Evolutionary conservation across 768 basidiomycete genomes (phyloP), one percentile per base, ranked within the genome.

Genomic region (Suillus decipiens): DNA sequence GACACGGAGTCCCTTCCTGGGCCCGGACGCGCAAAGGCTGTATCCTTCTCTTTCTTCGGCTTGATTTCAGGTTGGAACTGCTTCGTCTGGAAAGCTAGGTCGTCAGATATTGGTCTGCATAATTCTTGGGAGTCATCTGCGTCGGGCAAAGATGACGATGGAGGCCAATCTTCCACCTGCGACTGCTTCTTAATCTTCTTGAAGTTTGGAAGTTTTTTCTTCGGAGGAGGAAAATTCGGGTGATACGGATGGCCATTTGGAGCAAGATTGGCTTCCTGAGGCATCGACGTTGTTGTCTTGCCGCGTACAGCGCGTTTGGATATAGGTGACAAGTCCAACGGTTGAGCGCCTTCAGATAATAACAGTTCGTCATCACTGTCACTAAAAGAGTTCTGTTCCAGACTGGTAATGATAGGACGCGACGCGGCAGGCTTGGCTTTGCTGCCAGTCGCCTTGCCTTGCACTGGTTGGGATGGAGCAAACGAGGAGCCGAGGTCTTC

Each of bases 141-240:
- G 36, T 55, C 64, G 14, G 31, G 15, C 1, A 67, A 39, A 19
- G 71, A 75, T 8, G 69, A 75, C 0, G 75, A 63, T 0, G 62
- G 65, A 14, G 75, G 70, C 6, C 14, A 31, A 5, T 70, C 64
- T 1, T 5, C 37, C 33, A 50, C 12, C 61, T 59, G 39, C 1
- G 17, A 37, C 19, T 28, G 60, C 34, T 66, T 69, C 62, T 73
- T 79, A 31, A 70, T 80, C 69, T 69, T 82, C 15, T 64, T 79
- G 65, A 79, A 81, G 64, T 73, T 78, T 66, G 28, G 76, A 54
- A 0, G 0, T 1, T 64, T 67, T 70, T 14, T 66, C 0, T 70
- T 68, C 0, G 69, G 74, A 51, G 69, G 74, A 51, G 61, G 69
- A 47, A 33, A 76, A 36, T 64, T 37, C 0, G 74, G 73, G 50